Base-by-base conservation (phyloP, 345 rosid species). In the Lumnitzera littorea region DNA sequence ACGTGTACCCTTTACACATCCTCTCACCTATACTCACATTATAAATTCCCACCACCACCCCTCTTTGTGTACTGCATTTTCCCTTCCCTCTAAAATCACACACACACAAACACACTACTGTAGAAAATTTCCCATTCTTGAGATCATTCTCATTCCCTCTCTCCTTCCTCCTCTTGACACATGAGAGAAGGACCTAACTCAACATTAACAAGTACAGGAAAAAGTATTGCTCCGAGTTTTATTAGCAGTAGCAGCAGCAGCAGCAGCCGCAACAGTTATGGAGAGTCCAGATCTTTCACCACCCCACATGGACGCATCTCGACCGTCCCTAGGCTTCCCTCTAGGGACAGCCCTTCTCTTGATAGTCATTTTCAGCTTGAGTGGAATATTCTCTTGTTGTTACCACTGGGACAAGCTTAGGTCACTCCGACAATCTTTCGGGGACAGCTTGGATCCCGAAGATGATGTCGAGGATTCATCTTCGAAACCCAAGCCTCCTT, bases 361-460 rank as follows among this genome's bases (percentile, higher is more conserved):
- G 54, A 75, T 92, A 55, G 59, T 85, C 81, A 78, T 89, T 29
- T 92, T 92, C 88, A 81, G 83, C 77, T 78, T 92, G 72, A 87
- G 96, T 58, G 96, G 96, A 46, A 82, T 92, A 66, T 87, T 92
- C 86, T 92, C 98, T 61, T 92, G 98, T 65, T 92, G 98, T 70
- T 92, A 92, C 80, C 98, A 92, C 70, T 87, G 96, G 98, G 98
- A 92, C 56, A 92, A 89, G 79, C 78, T 87, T 75, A 76, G 89
- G 17, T 87, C 96, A 46, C 79, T 89, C 77, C 98, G 96, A 56
- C 85, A 83, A 3, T 75, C 89, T 54, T 68, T 84, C 59, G 66
- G 70, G 13, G 67, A 72, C 12, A 31, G 24, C 50, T 24, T 72
- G n/a, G 76, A 72, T 61, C 81, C 80, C 23, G 71, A 69, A n/a